Evolutionary conservation across 495 filamentous ascomycete species (phyloP), one percentile per base, ranked within the genome.

Genomic region (Eremomyces bilateralis): DNA sequence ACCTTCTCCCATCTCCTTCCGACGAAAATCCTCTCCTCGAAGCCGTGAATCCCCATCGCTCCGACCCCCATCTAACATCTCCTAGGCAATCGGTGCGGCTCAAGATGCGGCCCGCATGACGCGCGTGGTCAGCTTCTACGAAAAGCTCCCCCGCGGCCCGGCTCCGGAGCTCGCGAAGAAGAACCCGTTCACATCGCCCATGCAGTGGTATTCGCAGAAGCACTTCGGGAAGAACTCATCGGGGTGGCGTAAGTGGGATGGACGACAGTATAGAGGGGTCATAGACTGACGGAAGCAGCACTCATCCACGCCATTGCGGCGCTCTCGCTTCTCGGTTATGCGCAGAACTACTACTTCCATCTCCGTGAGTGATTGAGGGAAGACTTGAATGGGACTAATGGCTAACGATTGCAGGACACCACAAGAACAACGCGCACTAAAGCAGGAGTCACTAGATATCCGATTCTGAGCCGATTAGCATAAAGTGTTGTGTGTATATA

Each of bases 361-460:
- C 70, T 95, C 44, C 82, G 88, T 97, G 73, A 54, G 81, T 67
- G 4, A 18, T 16, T 16, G 8, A 16, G 16, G 10, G 10, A 32
- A 10, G 30, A 16, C 10, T 10, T 11, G 10, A 8, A 16, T 11
- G 8, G 30, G 18, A 16, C 8, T 6, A 17, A 32, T 32, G 10
- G 53, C 54, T 61, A 42, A 62, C 44, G 34, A 21, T 20, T 17
- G 25, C 45, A 95, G 85, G 85, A 43, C 82, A 93, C 67, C 83
- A 93, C 76, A 95, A 95, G 77, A 92, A 94, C 73, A 82, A 95
- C 55, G 77, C 81, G 46, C 85, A 95, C 65, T 95, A 84, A 66
- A 52, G n/a, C n/a, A n/a, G n/a, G n/a, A n/a, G n/a, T n/a, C n/a
- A n/a, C n/a, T n/a, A n/a, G n/a, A n/a, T n/a, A n/a, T n/a, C n/a